Base-by-base conservation (phyloP, 1,284 basidiomycete genomes). In the Microbotryomycetes sp. region DNA sequence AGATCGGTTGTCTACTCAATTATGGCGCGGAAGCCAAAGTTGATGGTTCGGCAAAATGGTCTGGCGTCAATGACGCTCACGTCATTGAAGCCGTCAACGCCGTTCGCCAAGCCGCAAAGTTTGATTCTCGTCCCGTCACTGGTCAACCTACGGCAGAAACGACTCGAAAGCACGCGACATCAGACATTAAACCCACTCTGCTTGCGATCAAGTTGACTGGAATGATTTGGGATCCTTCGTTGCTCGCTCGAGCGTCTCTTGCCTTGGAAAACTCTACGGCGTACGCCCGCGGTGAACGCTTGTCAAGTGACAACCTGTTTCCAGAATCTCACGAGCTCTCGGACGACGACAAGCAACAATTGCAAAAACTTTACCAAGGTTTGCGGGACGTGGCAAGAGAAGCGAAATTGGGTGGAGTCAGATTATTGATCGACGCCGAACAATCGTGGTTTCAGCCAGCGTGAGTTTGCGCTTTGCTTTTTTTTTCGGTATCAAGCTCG, bases 371-470 rank as follows among this genome's bases (percentile, higher is more conserved):
- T 3, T 62, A 68, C 53, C 55, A 57, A 0, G 62, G 66, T 1
- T 56, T 73, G 5, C 61, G 63, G 21, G 49, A 54, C 4, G 54
- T 71, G 3, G 61, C 62, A 13, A 9, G 47, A 7, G 52, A 65
- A 15, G 72, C 72, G 9, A 41, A 55, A 9, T 52, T 52, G 26
- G 57, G 60, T 13, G 70, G 71, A 13, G 65, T 73, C 2, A 60
- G 71, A 24, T 60, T 73, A 18, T 61, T 68, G 23, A 64, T 73
- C 46, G 72, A 73, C 50, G 71, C 72, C 18, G 72, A 73, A 59
- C 68, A 73, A 53, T 64, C 67, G 18, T 70, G 67, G 67, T 71
- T 53, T 54, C 69, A 71, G 52, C 65, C 66, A 21, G 68, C 68
- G 59, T 62, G 27, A 57, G 57, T 51, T 29, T 52, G 18, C 23